Percentiles rank a stretch among this genome's conserved stretches.
Evolutionary conservation across 176 grass and related monocot species (phyloP).

Genomic region (Juncus inflexus): DNA sequence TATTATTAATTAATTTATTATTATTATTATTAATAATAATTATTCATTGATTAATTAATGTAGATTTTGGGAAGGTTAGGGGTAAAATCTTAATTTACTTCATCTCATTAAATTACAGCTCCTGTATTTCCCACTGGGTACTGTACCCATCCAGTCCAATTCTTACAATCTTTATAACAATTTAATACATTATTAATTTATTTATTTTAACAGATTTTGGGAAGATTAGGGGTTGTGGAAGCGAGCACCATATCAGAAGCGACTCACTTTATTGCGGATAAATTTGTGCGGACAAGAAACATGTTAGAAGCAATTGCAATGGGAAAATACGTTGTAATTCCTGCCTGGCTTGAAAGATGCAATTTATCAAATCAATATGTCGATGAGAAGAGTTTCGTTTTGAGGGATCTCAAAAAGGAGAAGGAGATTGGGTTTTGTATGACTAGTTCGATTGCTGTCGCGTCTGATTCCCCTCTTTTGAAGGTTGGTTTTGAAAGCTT

Average conservation of each 20-base stretch:
- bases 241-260: slow-evolving; percentile 62
- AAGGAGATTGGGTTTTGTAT: slow-evolving; percentile 77
- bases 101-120: no score
- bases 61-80: no score
- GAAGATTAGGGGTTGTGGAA: slow-evolving; percentile 48
- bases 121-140: no score
- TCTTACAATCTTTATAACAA: no score
- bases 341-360: slow-evolving; percentile 83
- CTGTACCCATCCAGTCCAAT: no score
- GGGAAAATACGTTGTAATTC: slow-evolving; percentile 69
- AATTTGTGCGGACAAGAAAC: slow-evolving; percentile 84
- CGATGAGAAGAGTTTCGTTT: slow-evolving; percentile 72
- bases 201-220: slow-evolving; percentile 53
- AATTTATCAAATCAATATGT: slow-evolving; percentile 59
- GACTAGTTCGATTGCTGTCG: slow-evolving; percentile 56
- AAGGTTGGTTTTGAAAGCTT: slow-evolving; percentile 39
- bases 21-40: no score
- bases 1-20: no score
- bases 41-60: no score
- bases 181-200: neutral
- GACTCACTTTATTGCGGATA: slow-evolving; percentile 74
- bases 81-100: no score
- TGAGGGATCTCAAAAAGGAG: slow-evolving; percentile 82
- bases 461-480: slow-evolving; percentile 57
- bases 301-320: slow-evolving; percentile 85